Evolutionary conservation across 192 early-diverging fungal genomes (phyloP).

Genomic region (Coemansia sp.): DNA sequence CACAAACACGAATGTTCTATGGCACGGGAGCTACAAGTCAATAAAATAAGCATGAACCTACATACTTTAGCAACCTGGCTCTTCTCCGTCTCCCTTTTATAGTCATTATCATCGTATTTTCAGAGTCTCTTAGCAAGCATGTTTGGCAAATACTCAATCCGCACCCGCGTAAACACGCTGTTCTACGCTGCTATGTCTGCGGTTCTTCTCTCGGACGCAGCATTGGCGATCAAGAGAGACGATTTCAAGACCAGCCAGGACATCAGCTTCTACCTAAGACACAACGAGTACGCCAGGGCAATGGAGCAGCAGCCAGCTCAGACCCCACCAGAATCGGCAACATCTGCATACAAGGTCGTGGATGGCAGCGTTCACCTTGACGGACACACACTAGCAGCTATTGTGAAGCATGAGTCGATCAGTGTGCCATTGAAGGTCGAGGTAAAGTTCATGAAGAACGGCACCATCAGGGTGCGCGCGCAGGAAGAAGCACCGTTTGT

Average conservation of each 20-base stretch:
- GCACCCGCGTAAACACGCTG: constrained; percentile 10
- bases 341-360: constrained; percentile 67
- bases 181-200: constrained; percentile 13
- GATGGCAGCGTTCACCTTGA: constrained; percentile 60
- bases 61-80: no score
- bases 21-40: no score
- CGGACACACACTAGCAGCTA: constrained; percentile 29
- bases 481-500: constrained; percentile 66
- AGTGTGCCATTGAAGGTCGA: constrained; percentile 40
- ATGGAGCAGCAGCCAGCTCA: constrained; percentile 32
- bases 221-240: constrained; percentile 64
- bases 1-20: no score
- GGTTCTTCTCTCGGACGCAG: constrained; percentile 23
- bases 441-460: constrained; percentile 59
- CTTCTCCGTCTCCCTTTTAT: background rate
- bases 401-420: constrained; percentile 22
- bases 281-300: constrained; percentile 80
- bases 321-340: constrained; percentile 5
- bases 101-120: background rate
- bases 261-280: constrained; percentile 83
- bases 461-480: constrained; percentile 60
- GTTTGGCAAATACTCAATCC: constrained; percentile 3
- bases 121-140: background rate
- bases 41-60: no score
- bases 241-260: constrained; percentile 93